Conservation (phyloP, 148 eudicot species). For the Vaccinium vitisidaea region DNA sequence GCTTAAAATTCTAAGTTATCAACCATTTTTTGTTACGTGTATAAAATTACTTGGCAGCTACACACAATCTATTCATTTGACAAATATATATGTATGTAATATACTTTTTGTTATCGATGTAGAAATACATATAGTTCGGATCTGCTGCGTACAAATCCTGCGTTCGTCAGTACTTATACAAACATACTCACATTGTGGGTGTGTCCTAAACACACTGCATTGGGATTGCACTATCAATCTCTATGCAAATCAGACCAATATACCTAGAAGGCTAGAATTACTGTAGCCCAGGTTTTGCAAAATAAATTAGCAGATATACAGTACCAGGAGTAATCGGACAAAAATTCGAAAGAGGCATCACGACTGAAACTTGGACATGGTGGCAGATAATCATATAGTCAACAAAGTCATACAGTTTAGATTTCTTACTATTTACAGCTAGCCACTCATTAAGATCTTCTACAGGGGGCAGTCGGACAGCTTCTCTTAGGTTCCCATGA, state of each 20-base stretch:
- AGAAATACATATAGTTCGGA: no score
- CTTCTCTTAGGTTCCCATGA: constrained; percentile 46
- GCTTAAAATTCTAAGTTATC: no score
- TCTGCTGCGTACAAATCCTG: no score
- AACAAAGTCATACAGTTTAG: neutral
- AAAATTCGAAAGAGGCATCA: neutral
- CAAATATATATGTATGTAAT: no score
- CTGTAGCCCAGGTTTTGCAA: neutral
- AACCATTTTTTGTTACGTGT: no score
- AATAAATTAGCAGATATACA: neutral
- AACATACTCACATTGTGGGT: neutral
- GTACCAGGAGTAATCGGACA: neutral
- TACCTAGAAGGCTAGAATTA: neutral
- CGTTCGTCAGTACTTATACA: no score
- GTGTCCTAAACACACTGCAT: neutral
- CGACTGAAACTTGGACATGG: neutral
- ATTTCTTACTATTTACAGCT: constrained; percentile 44
- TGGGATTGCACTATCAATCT: neutral
- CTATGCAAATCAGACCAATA: neutral
- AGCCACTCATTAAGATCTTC: constrained; percentile 48
- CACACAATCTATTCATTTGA: no score
- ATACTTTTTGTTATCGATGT: no score
- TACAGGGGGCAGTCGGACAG: constrained; percentile 44
- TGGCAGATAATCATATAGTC: neutral
- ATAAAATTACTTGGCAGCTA: no score